Percentiles rank a stretch among this genome's conserved stretches.
Conservation (phyloP, 164 flowering plant species). For the Nymphaea thermarum region DNA sequence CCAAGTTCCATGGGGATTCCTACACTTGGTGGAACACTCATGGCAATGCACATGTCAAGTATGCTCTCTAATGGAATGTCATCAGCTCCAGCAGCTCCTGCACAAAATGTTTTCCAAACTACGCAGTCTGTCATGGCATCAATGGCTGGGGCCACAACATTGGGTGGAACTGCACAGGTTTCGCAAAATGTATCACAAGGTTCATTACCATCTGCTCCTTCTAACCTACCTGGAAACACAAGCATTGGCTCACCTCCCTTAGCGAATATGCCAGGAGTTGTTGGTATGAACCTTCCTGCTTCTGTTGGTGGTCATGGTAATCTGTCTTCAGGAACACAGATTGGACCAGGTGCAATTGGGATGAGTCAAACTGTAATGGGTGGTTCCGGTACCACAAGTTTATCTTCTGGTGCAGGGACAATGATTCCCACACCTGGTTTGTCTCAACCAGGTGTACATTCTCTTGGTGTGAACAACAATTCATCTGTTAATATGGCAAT, state of each 20-base stretch:
- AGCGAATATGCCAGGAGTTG: constrained; percentile 52
- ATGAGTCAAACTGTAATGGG: constrained; percentile 59
- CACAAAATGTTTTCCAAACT: constrained; percentile 56
- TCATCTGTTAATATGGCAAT: constrained; percentile 48
- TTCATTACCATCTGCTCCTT: constrained; percentile 34
- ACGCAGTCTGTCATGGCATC: constrained; percentile 49
- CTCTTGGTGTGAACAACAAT: constrained; percentile 35
- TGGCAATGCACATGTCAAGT: constrained; percentile 79
- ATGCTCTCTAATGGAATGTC: constrained; percentile 91
- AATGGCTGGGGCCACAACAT: constrained; percentile 42
- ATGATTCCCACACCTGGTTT: constrained; percentile 95
- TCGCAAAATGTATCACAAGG: constrained; percentile 43
- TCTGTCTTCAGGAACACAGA: constrained; percentile 41
- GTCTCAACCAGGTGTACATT: constrained; percentile 48
- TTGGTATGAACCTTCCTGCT: constrained; percentile 47
- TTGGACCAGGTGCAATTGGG: constrained; percentile 57
- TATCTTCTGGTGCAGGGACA: constrained; percentile 52
- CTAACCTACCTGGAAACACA: constrained; percentile 43
- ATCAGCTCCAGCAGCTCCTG: constrained; percentile 41
- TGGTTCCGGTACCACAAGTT: constrained; percentile 38
- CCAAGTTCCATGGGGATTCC: constrained; percentile 60
- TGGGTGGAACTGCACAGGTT: constrained; percentile 43
- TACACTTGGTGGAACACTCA: constrained; percentile 53
- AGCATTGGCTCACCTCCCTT: constrained; percentile 47
- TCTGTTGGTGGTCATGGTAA: constrained; percentile 52